Base-by-base conservation (phyloP, 2,329 filamentous ascomycete genomes). In the Colletotrichum destructivum region DNA sequence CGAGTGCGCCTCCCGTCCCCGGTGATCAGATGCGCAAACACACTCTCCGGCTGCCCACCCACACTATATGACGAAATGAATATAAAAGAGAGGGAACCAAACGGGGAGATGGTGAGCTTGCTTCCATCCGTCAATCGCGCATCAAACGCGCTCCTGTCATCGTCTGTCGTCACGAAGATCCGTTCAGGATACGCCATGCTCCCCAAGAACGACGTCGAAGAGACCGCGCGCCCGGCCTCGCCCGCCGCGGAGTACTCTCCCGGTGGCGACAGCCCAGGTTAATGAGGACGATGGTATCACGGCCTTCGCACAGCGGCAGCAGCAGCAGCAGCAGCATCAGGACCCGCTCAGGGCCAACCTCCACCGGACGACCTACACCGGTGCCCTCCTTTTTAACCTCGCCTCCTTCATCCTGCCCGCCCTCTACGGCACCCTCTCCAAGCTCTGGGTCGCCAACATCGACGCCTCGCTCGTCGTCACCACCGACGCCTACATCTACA, bases 361-460 rank as follows among this genome's bases (percentile, higher is more conserved):
- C 46, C 64, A 62, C 55, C 77, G 78, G 23, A 73, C 77, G 5
- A 74, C 71, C 46, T 93, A 91, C 76, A 72, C 76, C 0, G 90
- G 90, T 0, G 88, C 90, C 0, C 81, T 93, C 0, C 66, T 88
- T 16, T 91, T 93, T 82, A 94, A 94, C 75, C 66, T 90, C 13
- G 83, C 79, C 59, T 84, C 91, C 1, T 93, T 93, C 78, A 77
- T 90, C 2, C 85, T 94, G 0, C 92, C 91, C 1, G 91, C 91
- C 0, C 82, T 94, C 0, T 93, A 94, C 76, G 80, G 81, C 44
- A 94, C 92, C 0, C 85, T 94, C 0, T 88, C 88, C 61, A 94
- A 94, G 76, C 84, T 93, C 23, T 94, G 91, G 92, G 87, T 94
- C 3, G 90, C 91, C 4, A 87, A 87, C 88, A 90, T 92, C 70